These are phyloP conservation scores for Boletus eberwhitei DNA, from an alignment of 768 basidiomycete species.

Conservation along the genomic window DNA sequence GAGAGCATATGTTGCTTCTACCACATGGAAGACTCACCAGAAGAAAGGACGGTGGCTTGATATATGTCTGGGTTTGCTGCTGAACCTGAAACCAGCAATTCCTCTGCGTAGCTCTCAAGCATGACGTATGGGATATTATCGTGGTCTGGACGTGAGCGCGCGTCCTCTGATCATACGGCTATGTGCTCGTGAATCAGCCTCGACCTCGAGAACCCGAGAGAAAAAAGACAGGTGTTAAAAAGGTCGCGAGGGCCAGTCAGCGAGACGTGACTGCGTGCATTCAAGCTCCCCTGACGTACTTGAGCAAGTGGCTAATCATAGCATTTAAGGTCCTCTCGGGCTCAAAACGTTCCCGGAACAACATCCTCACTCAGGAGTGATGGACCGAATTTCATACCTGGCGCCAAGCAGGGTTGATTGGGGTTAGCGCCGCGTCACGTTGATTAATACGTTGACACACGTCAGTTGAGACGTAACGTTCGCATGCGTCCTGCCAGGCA, in stretches of 20 bases:
- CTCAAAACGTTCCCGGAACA: too few species aligned
- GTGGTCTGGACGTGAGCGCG: not conserved
- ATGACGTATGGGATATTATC: not conserved
- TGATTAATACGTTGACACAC: too few species aligned
- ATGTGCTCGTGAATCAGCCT: not conserved
- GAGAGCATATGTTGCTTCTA: not conserved
- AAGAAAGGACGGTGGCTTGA: conserved; percentile 2
- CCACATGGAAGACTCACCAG: conserved; percentile 8
- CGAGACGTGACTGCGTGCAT: not conserved
- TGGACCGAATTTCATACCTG: not conserved
- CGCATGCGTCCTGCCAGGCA: too few species aligned
- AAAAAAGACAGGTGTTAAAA: not conserved
- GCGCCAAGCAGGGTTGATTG: not conserved
- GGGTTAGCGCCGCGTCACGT: too few species aligned
- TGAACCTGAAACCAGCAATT: conserved; percentile 3
- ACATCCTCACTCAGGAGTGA: not conserved
- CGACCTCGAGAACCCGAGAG: not conserved
- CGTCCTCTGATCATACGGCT: not conserved
- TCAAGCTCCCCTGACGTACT: not conserved
- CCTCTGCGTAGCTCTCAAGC: not conserved
- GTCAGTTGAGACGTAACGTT: too few species aligned
- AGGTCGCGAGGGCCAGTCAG: too few species aligned
- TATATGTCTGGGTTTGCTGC: not conserved
- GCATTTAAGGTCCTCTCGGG: not conserved
- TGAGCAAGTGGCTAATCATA: not conserved